A percentile compares a stretch with the other conserved stretches of the same genome.
phyloP scores from a whole-genome alignment of 2,329 filamentous ascomycete genomes.

The Phialemoniopsis sp. region DNA sequence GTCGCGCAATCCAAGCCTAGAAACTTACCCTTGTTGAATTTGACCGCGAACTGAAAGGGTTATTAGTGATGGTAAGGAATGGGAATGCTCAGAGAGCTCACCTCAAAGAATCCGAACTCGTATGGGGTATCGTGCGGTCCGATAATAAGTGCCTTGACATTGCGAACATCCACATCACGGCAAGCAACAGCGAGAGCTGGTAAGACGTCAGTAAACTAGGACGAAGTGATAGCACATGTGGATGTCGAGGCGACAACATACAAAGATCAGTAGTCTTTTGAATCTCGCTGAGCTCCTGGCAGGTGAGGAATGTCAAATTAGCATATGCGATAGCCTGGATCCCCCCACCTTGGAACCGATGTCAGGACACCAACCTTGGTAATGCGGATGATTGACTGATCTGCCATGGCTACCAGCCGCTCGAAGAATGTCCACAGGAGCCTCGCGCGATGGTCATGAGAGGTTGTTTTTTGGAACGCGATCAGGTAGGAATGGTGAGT shows the following conservation, averaged over 20 bases:
- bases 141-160: constrained; percentile 82
- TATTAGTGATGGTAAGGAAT: constrained; percentile 7
- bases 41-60: constrained; percentile 63
- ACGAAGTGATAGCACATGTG: constrained; percentile 6
- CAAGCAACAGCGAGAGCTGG: constrained; percentile 82
- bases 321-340: constrained; percentile 25
- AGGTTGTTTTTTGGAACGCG: no score
- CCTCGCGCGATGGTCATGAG: no score
- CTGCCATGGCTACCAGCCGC: constrained; percentile 53
- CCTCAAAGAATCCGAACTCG: constrained; percentile 96
- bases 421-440: background rate
- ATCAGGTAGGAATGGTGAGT: no score
- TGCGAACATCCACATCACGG: constrained; percentile 82
- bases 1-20: constrained; percentile 1
- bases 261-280: constrained; percentile 81
- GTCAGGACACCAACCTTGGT: constrained; percentile 58
- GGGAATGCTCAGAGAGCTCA: constrained; percentile 33
- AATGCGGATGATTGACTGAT: constrained; percentile 85
- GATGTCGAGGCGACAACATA: constrained; percentile 37
- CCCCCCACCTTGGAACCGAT: constrained; percentile 14
- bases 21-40: constrained; percentile 65
- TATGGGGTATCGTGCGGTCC: constrained; percentile 94
- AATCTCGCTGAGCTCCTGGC: constrained; percentile 77
- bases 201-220: constrained; percentile 8
- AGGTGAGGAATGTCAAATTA: background rate